Evolutionary conservation across 106 monocot species (phyloP).

Genomic region (Dactylorhiza incarnata): DNA sequence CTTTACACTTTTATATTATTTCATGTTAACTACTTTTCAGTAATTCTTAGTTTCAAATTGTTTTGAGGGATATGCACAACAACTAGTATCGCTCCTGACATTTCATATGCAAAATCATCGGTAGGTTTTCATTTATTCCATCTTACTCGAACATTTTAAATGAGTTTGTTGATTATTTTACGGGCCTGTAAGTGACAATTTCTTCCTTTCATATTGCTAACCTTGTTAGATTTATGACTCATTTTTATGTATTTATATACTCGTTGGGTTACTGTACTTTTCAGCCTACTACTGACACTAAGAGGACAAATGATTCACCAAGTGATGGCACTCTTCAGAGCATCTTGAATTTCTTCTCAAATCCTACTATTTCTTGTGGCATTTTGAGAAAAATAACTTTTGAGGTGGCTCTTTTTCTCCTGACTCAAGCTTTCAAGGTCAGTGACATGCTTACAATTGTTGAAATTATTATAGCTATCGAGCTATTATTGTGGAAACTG

Average conservation of each 20-base stretch:
- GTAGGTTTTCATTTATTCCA: neutral
- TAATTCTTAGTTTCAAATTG: neutral
- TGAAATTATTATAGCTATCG: neutral
- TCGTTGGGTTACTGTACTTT: neutral
- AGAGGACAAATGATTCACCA: conserved; percentile 1
- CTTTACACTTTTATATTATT: neutral
- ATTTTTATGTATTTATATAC: neutral
- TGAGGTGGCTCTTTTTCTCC: conserved; percentile 2
- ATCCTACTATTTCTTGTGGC: neutral
- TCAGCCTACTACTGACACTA: conserved; percentile 4
- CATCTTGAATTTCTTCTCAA: conserved; percentile 14
- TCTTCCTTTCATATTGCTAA: neutral
- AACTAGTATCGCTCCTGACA: no score
- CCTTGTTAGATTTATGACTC: neutral
- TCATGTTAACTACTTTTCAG: neutral
- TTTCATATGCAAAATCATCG: neutral
- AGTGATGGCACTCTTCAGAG: conserved; percentile 4
- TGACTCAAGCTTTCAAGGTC: conserved; percentile 7
- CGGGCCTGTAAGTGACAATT: neutral
- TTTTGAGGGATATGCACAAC: neutral
- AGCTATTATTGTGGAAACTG: neutral
- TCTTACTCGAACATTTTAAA: neutral
- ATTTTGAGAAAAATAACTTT: neutral
- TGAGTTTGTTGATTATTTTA: neutral
- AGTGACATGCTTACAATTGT: neutral